Base-by-base conservation (phyloP, 306 rosid genomes). In the Lithocarpus polystachyus region DNA sequence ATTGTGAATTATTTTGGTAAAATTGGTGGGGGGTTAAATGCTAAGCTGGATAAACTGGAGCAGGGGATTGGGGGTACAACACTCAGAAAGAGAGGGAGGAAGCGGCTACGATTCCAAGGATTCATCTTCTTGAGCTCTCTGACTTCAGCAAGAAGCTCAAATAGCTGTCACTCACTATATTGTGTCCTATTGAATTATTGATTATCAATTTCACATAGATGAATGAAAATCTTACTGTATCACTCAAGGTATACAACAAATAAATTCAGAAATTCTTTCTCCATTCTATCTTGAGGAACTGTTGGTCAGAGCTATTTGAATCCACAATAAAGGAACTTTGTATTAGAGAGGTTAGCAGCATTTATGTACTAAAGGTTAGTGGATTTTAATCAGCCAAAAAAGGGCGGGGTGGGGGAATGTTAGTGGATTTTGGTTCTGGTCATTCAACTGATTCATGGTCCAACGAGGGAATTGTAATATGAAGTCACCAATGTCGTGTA, bases 21-120 rank as follows among this genome's bases (percentile, higher is more conserved):
- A 75, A 51, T n/a, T 19, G 51, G 0, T 57, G 65, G 43, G 48
- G 53, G 54, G 37, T 59, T 20, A 52, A 37, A 55, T 80, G 68
- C 77, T 76, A 75, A 78, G 57, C 72, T 73, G 56, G 43, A 70
- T 62, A 74, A 33, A 29, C 53, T 77, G 77, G 74, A 67, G 71
- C 81, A 94, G 94, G 88, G 83, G 73, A 89, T 68, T 90, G 97
- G 97, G 98, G 98, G 14, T 94, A 92, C 86, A 94, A 94, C 84
- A 92, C 97, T 65, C 82, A 76, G 79, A 88, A 87, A 77, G 98
- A 92, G 89, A 89, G 97, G 88, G 92, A 88, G 5, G 97, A 86
- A 86, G 97, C 97, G 18, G 90, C 88, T 72, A 68, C 88, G 43
- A 85, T 85, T 88, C 86, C 89, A 28, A 83, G 97, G 81, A 84